Evolutionary conservation across 345 rosid species (phyloP).

Genomic region (Salix brachista): DNA sequence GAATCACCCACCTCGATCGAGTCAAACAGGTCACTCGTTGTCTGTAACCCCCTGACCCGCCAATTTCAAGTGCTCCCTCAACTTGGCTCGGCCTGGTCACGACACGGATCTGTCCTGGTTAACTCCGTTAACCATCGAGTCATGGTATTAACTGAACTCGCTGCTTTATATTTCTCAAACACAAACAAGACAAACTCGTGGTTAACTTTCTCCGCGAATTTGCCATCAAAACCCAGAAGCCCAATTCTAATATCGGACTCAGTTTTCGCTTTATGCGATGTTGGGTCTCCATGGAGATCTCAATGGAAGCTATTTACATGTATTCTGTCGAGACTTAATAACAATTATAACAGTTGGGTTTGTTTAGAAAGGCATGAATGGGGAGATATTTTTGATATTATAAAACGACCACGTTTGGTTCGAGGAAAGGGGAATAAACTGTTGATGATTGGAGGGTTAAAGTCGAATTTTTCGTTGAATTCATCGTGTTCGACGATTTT

Average conservation of each 20-base stretch:
- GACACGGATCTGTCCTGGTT: conserved; percentile 74
- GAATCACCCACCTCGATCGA: conserved; percentile 43
- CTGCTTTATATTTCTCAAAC: conserved; percentile 58
- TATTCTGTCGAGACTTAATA: conserved; percentile 6
- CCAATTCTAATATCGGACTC: conserved; percentile 63
- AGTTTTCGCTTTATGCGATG: conserved; percentile 68
- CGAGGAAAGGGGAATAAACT: conserved; percentile 50
- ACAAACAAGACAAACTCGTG: conserved; percentile 32
- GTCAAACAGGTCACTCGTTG: conserved; percentile 60
- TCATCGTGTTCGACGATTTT: conserved; percentile 72
- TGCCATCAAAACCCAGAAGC: conserved; percentile 83
- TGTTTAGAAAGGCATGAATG: conserved; percentile 75
- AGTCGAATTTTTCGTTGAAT: conserved; percentile 65
- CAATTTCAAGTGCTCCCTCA: conserved; percentile 65
- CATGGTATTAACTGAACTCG: conserved; percentile 78
- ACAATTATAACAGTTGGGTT: conserved; percentile 51
- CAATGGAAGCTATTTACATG: conserved; percentile 83
- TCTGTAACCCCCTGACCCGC: conserved; percentile 73
- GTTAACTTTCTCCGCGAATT: conserved; percentile 71
- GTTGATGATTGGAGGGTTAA: conserved; percentile 81
- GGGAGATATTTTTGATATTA: conserved; percentile 77
- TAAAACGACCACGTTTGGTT: conserved; percentile 77
- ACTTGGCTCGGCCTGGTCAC: conserved; percentile 91
- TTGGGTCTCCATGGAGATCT: conserved; percentile 86
- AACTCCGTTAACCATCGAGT: conserved; percentile 60